phyloP scores from a whole-genome alignment of 139 green algal species.

The Zygnema cylindricum region DNA sequence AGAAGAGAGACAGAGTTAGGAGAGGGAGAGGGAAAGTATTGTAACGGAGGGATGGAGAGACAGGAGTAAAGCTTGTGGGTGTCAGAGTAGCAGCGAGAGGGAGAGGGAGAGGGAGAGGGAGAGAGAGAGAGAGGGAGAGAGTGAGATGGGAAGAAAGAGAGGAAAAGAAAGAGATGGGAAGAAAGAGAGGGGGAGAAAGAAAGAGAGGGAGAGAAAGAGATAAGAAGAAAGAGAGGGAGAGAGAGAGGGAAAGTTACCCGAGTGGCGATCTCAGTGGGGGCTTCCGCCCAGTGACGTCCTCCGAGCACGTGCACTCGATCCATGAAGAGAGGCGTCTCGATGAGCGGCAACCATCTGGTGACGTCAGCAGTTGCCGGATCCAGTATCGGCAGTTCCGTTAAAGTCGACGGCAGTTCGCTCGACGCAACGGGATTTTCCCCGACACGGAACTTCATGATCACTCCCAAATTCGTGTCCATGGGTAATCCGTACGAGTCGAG shows the following conservation, averaged over 20 bases:
- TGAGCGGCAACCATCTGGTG: neutral
- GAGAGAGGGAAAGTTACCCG: neutral
- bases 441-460: neutral
- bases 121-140: neutral
- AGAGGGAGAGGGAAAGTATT: neutral
- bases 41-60: neutral
- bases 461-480: neutral
- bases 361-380: neutral
- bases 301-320: neutral
- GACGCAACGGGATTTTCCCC: neutral
- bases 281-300: neutral
- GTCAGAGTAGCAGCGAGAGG: neutral
- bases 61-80: neutral
- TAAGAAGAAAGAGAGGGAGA: neutral
- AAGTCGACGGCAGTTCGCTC: neutral
- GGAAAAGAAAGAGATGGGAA: neutral
- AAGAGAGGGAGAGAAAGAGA: neutral
- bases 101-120: neutral
- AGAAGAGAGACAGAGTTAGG: neutral
- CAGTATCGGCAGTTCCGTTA: neutral
- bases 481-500: neutral
- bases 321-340: neutral
- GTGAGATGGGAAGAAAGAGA: neutral
- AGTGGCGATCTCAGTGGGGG: neutral
- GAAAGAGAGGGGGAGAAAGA: neutral